Evolutionary conservation across 352 stramenopile species (phyloP).

Genomic region (Pythium plurisporium): DNA sequence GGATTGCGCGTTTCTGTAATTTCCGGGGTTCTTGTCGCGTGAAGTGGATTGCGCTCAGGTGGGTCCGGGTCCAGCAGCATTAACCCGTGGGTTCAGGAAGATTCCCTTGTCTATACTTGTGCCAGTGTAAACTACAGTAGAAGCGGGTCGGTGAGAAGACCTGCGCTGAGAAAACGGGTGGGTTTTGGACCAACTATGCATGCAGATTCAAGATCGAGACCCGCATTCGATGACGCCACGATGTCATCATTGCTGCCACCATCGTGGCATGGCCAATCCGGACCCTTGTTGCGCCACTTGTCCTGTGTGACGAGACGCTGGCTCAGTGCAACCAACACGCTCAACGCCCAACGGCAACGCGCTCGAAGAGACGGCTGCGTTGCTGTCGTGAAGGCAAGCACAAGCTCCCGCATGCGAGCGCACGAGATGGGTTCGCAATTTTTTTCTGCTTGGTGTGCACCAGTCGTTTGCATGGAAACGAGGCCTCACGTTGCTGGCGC

Average conservation of each 20-base stretch:
- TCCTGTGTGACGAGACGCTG: background rate
- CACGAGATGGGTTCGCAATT: slow-evolving; percentile 11
- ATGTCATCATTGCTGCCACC: slow-evolving; percentile 13
- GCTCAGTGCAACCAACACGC: background rate
- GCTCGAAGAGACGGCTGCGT: background rate
- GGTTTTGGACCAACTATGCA: background rate
- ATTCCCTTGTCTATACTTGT: background rate
- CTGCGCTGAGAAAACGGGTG: background rate
- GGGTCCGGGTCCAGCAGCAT: background rate
- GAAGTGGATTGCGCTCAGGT: slow-evolving; percentile 1
- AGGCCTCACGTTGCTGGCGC: background rate
- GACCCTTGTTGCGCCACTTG: background rate
- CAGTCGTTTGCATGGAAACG: slow-evolving; percentile 24
- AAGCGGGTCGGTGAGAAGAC: too few species aligned
- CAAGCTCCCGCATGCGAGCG: background rate
- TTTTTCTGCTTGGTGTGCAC: slow-evolving; percentile 29
- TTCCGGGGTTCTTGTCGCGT: slow-evolving; percentile 3
- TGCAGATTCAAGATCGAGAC: slow-evolving; percentile 18
- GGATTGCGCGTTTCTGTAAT: slow-evolving; percentile 29
- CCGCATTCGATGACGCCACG: slow-evolving; percentile 16
- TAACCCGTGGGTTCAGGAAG: background rate
- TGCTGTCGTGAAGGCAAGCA: background rate
- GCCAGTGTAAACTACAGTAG: too few species aligned
- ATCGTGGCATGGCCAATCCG: slow-evolving; percentile 13
- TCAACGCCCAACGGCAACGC: background rate